Evolutionary conservation across 2,329 filamentous ascomycete species (phyloP).

Genomic region (Mycosphaerelloides madeirae): DNA sequence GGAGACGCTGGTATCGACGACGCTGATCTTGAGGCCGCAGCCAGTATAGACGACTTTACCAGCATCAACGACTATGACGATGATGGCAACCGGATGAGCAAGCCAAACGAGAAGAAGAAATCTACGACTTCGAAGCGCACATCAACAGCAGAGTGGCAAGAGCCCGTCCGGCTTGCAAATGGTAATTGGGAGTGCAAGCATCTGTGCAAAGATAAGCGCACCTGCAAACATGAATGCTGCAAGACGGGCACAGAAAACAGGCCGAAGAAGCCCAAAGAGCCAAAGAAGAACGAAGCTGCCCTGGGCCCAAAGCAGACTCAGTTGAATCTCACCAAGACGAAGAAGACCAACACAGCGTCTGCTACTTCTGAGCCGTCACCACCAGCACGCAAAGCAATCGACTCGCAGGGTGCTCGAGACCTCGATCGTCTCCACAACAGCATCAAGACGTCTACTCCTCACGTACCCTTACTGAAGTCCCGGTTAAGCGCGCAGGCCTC

Average conservation of each 20-base stretch:
- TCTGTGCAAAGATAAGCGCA: constrained; percentile 56
- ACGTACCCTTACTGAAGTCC: constrained; percentile 14
- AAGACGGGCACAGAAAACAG: constrained; percentile 65
- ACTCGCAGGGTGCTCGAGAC: constrained; percentile 13
- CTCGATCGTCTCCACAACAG: constrained; percentile 25
- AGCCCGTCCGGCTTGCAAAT: constrained; percentile 56
- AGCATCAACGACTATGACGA: constrained; percentile 51
- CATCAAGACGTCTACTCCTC: constrained; percentile 18
- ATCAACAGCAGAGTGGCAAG: constrained; percentile 16
- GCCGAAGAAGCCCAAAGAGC: constrained; percentile 42
- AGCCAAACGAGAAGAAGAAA: constrained; percentile 10
- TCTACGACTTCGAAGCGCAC: constrained; percentile 1
- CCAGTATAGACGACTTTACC: constrained; percentile 40
- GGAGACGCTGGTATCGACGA: constrained; percentile 52
- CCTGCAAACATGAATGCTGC: constrained; percentile 70
- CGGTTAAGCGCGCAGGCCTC: not conserved
- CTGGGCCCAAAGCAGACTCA: constrained; percentile 28
- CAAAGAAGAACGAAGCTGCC: constrained; percentile 24
- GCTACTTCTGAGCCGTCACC: not conserved
- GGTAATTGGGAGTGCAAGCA: constrained; percentile 74
- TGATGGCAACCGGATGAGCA: constrained; percentile 7
- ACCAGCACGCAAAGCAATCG: constrained; percentile 4
- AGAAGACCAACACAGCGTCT: constrained; percentile 9
- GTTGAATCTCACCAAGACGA: constrained; percentile 21
- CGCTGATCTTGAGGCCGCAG: constrained; percentile 46